Evolutionary conservation across 371 early-diverging fungal species (phyloP).

Genomic region (Chytridiales sp.): DNA sequence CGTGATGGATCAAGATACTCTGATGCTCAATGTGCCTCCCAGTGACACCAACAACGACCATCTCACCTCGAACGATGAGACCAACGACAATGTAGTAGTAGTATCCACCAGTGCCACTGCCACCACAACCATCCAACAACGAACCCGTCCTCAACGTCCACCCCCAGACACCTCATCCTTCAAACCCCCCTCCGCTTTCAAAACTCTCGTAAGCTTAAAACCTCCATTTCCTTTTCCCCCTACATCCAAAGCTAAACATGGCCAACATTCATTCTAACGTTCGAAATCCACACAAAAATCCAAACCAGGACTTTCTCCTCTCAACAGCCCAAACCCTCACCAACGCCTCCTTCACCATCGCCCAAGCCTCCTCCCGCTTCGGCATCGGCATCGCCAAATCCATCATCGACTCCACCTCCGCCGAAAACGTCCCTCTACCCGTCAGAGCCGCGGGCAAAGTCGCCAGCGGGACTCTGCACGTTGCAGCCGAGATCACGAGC

Average conservation of each 20-base stretch:
- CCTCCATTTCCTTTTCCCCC: background rate
- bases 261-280: background rate
- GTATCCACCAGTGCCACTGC: background rate
- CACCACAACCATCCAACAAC: background rate
- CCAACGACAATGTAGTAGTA: background rate
- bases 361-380: slow-evolving; percentile 33
- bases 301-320: slow-evolving; percentile 28
- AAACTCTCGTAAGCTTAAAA: background rate
- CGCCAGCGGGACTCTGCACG: slow-evolving; percentile 21
- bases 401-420: too few species aligned
- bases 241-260: background rate
- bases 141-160: slow-evolving; percentile 15
- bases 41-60: too few species aligned
- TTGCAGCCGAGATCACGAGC: slow-evolving; percentile 38
- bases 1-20: too few species aligned
- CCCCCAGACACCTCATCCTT: slow-evolving; percentile 7
- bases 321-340: slow-evolving; percentile 29
- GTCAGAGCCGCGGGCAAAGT: slow-evolving; percentile 32
- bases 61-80: too few species aligned
- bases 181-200: background rate
- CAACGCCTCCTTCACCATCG: slow-evolving; percentile 35
- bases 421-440: too few species aligned
- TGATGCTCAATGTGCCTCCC: too few species aligned
- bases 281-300: background rate
- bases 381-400: slow-evolving; percentile 31